phyloP scores from a whole-genome alignment of 2,329 filamentous ascomycete species.

The Magnaporthiopsis rhizophila region DNA sequence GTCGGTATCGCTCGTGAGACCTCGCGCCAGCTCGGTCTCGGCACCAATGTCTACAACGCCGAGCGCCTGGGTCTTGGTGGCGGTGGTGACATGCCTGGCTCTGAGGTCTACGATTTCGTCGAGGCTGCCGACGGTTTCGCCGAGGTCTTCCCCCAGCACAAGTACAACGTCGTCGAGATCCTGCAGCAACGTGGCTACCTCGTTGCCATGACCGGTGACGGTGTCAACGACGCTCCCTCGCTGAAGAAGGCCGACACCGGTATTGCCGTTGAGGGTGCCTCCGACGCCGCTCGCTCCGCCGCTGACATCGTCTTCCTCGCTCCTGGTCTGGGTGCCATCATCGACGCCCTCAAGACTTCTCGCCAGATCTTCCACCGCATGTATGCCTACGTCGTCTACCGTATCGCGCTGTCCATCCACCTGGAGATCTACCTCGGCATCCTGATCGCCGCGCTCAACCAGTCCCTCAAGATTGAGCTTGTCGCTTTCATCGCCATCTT shows the following conservation, averaged over 20 bases:
- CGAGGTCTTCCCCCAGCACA: constrained; percentile 91
- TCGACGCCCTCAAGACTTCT: constrained; percentile 85
- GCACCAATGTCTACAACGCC: constrained; percentile 90
- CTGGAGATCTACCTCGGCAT: constrained; percentile 86
- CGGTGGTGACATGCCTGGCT: constrained; percentile 86
- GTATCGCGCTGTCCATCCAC: constrained; percentile 86
- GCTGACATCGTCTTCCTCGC: constrained; percentile 93
- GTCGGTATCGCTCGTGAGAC: constrained; percentile 90
- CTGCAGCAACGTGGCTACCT: constrained; percentile 89
- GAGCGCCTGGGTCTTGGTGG: constrained; percentile 86
- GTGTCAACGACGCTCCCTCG: constrained; percentile 89
- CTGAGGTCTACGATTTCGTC: constrained; percentile 91
- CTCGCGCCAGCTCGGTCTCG: constrained; percentile 82
- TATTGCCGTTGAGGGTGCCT: constrained; percentile 89
- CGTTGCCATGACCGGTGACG: constrained; percentile 93
- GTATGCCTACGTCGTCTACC: constrained; percentile 94
- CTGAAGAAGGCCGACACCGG: constrained; percentile 94
- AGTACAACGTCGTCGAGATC: constrained; percentile 90
- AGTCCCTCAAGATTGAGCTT: constrained; percentile 74
- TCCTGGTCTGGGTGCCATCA: constrained; percentile 84
- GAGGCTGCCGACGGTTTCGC: constrained; percentile 93
- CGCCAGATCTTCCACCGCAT: constrained; percentile 95
- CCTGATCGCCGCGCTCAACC: constrained; percentile 85
- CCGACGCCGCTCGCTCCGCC: constrained; percentile 82
- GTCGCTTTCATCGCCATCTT: constrained; percentile 95